Percentiles rank a stretch among this genome's conserved stretches.
These are phyloP conservation scores for Penicillium robsamsonii DNA, from an alignment of 495 filamentous ascomycete species.

Conservation along the genomic window DNA sequence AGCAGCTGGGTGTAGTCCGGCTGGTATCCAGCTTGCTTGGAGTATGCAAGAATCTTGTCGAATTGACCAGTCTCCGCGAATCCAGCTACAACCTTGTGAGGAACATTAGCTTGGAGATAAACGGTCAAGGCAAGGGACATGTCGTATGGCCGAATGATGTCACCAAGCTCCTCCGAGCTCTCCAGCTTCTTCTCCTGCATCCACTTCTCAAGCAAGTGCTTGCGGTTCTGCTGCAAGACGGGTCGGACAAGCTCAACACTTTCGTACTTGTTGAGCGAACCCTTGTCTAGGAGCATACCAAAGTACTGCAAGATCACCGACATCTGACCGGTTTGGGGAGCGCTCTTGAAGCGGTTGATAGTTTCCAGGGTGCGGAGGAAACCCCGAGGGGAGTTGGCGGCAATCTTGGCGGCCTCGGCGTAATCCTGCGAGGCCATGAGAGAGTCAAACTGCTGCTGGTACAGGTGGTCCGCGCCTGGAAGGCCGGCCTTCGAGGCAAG, in stretches of 20 bases:
- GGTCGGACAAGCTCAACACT: slow-evolving; percentile 91
- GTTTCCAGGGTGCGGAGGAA: slow-evolving; percentile 93
- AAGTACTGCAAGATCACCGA: slow-evolving; percentile 97
- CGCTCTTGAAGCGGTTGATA: slow-evolving; percentile 88
- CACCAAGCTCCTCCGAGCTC: slow-evolving; percentile 92
- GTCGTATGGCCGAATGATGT: slow-evolving; percentile 88
- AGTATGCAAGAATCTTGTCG: slow-evolving; percentile 90
- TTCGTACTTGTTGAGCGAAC: slow-evolving; percentile 85
- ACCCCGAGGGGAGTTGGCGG: slow-evolving; percentile 92
- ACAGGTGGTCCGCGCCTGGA: slow-evolving; percentile 92
- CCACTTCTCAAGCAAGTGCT: slow-evolving; percentile 98
- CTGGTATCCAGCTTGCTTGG: slow-evolving; percentile 75
- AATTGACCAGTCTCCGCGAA: slow-evolving; percentile 96
- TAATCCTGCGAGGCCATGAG: slow-evolving; percentile 74
- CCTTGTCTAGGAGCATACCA: slow-evolving; percentile 94
- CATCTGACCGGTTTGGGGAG: slow-evolving; percentile 70
- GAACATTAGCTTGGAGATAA: slow-evolving; percentile 81
- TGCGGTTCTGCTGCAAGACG: slow-evolving; percentile 87
- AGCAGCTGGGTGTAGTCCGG: slow-evolving; percentile 90
- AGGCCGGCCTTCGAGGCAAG: slow-evolving; percentile 91
- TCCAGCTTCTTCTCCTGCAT: slow-evolving; percentile 91
- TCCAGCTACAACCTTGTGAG: slow-evolving; percentile 89
- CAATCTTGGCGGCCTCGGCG: slow-evolving; percentile 86
- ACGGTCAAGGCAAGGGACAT: slow-evolving; percentile 78
- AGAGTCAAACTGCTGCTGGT: slow-evolving; percentile 87